Conservation (phyloP, 306 rosid genomes). For the Casuarina glauca region DNA sequence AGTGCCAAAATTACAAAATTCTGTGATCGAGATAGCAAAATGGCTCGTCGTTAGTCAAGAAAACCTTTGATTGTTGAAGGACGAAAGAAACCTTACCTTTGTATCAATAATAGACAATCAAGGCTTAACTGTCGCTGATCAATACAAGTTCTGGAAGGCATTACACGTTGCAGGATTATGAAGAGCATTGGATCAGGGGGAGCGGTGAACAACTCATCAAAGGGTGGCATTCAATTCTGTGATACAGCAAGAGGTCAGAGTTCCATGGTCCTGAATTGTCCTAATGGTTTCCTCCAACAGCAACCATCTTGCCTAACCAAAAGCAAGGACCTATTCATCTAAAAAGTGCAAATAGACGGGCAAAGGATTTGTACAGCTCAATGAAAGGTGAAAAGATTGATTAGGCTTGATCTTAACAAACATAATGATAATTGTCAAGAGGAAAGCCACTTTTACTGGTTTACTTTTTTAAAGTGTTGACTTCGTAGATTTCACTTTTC, state of each 20-base stretch:
- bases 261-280: background rate
- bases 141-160: no score
- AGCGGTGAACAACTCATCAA: no score
- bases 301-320: background rate
- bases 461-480: slow-evolving; percentile 15
- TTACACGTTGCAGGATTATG: no score
- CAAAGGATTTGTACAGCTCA: background rate
- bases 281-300: background rate
- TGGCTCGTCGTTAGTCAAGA: no score
- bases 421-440: background rate
- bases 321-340: background rate
- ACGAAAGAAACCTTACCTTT: no score
- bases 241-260: background rate
- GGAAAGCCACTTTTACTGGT: slow-evolving; percentile 13
- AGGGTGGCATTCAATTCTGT: no score
- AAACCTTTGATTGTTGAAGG: no score
- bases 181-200: no score
- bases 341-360: background rate
- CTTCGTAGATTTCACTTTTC: background rate
- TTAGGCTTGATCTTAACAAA: slow-evolving; percentile 20
- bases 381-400: slow-evolving; percentile 17
- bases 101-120: no score
- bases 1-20: no score
- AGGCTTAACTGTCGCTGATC: no score
- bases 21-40: no score